Conservation (phyloP, 2,329 filamentous ascomycete species). For the Fusarium phyllophilum region DNA sequence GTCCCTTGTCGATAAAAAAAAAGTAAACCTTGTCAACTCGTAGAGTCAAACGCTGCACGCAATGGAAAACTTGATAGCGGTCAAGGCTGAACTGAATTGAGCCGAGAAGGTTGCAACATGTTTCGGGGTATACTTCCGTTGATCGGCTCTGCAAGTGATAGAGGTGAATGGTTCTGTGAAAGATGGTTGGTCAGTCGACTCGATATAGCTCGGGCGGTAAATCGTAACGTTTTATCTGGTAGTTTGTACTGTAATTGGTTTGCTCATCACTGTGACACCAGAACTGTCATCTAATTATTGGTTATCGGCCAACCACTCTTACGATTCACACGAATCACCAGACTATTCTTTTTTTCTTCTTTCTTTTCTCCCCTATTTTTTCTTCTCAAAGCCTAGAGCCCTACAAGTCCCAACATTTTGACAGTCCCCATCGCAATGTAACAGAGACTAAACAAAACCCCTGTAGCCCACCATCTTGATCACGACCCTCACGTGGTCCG, state of each 20-base stretch:
- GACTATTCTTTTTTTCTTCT: not conserved
- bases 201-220: slow-evolving; percentile 20
- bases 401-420: slow-evolving; percentile 27
- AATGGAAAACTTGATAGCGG: slow-evolving; percentile 4
- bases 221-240: not conserved
- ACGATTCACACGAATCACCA: not conserved
- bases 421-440: slow-evolving; percentile 13
- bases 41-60: not conserved
- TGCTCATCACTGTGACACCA: slow-evolving; percentile 18
- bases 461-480: slow-evolving; percentile 21
- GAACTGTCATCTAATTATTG: not conserved
- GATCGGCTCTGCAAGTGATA: slow-evolving; percentile 20
- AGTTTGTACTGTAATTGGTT: slow-evolving; percentile 20
- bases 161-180: slow-evolving; percentile 3
- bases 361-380: not conserved
- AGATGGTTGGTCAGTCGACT: slow-evolving; percentile 24
- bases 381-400: not conserved
- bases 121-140: slow-evolving; percentile 11
- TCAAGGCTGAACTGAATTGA: slow-evolving; percentile 7
- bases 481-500: slow-evolving; percentile 33
- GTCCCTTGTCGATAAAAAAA: not conserved
- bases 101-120: slow-evolving; percentile 6
- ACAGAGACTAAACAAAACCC: slow-evolving; percentile 14
- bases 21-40: not conserved
- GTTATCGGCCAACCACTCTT: slow-evolving; percentile 9